These are phyloP conservation scores for Panicum miliaceum DNA, from an alignment of 176 grass and related monocot species.

Conservation along the genomic window DNA sequence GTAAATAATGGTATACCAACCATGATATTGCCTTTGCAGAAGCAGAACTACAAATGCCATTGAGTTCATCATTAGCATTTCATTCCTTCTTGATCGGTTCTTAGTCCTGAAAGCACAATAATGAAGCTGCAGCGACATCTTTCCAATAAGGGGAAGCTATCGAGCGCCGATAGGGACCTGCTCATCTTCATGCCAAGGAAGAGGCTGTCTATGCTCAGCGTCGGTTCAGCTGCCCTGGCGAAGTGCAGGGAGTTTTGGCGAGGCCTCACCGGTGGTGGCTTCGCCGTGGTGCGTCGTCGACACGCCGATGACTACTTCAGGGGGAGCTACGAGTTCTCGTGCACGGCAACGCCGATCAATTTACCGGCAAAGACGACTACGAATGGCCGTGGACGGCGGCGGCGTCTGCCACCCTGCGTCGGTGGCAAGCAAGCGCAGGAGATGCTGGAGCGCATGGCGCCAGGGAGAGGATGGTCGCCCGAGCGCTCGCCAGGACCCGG, in stretches of 20 bases:
- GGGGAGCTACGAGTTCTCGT: slow-evolving; percentile 49
- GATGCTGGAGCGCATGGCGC: not conserved
- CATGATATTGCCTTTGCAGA: not conserved
- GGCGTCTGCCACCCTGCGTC: slow-evolving; percentile 25
- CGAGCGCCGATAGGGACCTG: not conserved
- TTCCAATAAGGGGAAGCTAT: slow-evolving; percentile 8
- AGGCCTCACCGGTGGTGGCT: not conserved
- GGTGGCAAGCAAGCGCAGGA: slow-evolving; percentile 23
- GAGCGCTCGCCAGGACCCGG: not conserved
- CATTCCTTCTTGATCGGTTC: not conserved
- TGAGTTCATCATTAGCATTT: not conserved
- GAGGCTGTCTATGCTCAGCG: not conserved
- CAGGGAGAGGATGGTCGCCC: not conserved
- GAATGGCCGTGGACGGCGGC: not conserved
- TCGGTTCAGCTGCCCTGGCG: not conserved
- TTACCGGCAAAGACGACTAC: not conserved
- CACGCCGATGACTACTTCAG: slow-evolving; percentile 30
- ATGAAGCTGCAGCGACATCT: slow-evolving; percentile 7
- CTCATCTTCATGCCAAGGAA: slow-evolving; percentile 13
- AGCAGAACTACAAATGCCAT: not conserved
- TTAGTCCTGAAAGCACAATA: not conserved
- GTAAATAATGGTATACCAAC: not conserved
- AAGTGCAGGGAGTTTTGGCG: slow-evolving; percentile 42
- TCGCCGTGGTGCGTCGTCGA: not conserved
- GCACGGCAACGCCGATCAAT: slow-evolving; percentile 19